A percentile compares a stretch with the other conserved stretches of the same genome.
These are phyloP conservation scores for Isoetes taiwanensis DNA, from an alignment of 75 land plant genomes.

Conservation along the genomic window DNA sequence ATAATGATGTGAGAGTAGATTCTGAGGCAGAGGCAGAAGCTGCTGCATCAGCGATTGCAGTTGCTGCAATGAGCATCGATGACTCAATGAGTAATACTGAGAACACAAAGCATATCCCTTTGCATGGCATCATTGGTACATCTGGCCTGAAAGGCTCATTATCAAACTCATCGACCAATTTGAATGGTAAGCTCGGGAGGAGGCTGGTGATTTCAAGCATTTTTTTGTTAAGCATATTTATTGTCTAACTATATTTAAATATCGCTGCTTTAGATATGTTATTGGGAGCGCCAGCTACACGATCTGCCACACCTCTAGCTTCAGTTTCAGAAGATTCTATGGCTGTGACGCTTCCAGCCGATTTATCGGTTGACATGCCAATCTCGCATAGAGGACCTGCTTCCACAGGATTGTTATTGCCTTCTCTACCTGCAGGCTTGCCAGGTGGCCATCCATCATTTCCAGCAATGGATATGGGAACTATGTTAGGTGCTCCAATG, in stretches of 20 bases:
- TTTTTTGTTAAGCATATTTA: background rate
- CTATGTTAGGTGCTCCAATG: slow-evolving; percentile 58
- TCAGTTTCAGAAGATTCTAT: slow-evolving; percentile 54
- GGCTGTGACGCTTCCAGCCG: slow-evolving; percentile 76
- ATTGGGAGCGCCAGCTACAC: slow-evolving; percentile 25
- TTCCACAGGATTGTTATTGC: background rate
- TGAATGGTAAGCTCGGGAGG: too few relatives aligned
- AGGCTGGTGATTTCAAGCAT: background rate
- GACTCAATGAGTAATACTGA: slow-evolving; percentile 37
- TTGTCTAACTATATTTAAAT: background rate
- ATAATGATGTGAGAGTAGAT: slow-evolving; percentile 38
- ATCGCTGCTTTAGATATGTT: background rate
- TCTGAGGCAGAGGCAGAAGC: slow-evolving; percentile 87
- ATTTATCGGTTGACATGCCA: slow-evolving; percentile 83
- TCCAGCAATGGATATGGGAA: slow-evolving; percentile 63
- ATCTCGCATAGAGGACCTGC: slow-evolving; percentile 44
- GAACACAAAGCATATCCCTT: slow-evolving; percentile 2
- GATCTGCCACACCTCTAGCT: slow-evolving; percentile 14
- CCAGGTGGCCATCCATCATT: slow-evolving; percentile 48
- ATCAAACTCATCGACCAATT: too few relatives aligned
- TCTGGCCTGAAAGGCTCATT: too few relatives aligned
- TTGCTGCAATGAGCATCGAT: slow-evolving; percentile 84
- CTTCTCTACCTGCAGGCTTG: slow-evolving; percentile 38
- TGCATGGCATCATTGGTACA: too few relatives aligned
- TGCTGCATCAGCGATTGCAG: slow-evolving; percentile 96